A percentile compares a stretch with the other conserved stretches of the same genome.
These are phyloP conservation scores for Yamadazyma aaseri DNA, from an alignment of 1,139 yeast genomes.

Conservation along the genomic window DNA sequence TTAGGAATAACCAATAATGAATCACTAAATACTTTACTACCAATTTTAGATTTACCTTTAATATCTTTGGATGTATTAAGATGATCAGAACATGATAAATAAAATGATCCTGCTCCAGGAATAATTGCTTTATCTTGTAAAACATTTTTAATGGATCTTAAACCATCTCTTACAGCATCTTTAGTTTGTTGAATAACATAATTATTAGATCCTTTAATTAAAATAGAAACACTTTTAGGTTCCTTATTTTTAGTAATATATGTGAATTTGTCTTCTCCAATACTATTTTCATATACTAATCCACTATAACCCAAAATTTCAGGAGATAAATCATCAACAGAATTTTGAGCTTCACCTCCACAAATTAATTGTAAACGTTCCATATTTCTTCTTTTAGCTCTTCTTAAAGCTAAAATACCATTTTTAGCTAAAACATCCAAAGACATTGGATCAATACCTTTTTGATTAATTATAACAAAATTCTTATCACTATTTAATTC, in stretches of 20 bases:
- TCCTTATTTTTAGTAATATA: constrained; percentile 89
- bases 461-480: constrained; percentile 95
- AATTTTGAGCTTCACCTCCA: constrained; percentile 97
- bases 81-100: constrained; percentile 75
- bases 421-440: constrained; percentile 91
- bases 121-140: constrained; percentile 80
- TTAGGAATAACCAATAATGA: constrained; percentile 90
- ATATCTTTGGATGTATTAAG: constrained; percentile 55
- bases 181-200: constrained; percentile 89
- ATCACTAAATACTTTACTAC: constrained; percentile 91
- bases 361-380: constrained; percentile 94
- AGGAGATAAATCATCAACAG: constrained; percentile 91
- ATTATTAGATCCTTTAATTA: constrained; percentile 90
- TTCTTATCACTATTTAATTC: constrained; percentile 71
- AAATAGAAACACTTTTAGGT: constrained; percentile 87
- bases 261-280: constrained; percentile 97
- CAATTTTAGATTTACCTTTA: constrained; percentile 87
- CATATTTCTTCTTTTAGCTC: constrained; percentile 99
- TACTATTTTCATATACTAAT: constrained; percentile 82
- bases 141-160: constrained; percentile 91
- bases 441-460: constrained; percentile 99
- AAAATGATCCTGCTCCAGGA: constrained; percentile 98
- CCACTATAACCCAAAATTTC: constrained; percentile 89
- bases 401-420: constrained; percentile 88
- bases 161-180: constrained; percentile 96